phyloP scores from a whole-genome alignment of 495 filamentous ascomycete species.

The Entonaema liquescens region DNA sequence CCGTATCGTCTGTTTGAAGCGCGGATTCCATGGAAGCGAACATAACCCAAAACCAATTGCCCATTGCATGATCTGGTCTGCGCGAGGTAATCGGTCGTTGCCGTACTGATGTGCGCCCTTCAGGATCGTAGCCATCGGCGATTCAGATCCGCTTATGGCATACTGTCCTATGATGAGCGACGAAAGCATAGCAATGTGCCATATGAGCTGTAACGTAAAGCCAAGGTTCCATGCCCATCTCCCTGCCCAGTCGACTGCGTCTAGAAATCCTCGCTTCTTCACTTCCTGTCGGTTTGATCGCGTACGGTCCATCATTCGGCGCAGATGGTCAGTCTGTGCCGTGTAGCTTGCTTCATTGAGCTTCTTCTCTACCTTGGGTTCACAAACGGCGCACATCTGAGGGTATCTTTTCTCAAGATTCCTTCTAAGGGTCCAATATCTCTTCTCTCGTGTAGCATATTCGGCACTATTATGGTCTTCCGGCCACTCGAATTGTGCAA shows the following conservation, averaged over 20 bases:
- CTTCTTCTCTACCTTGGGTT: conserved; percentile 68
- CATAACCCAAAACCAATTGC: conserved; percentile 62
- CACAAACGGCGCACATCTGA: conserved; percentile 81
- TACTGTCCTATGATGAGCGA: conserved; percentile 28
- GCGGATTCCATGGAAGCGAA: conserved; percentile 81
- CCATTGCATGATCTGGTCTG: conserved; percentile 54
- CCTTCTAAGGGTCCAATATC: conserved; percentile 67
- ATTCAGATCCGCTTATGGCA: conserved; percentile 8
- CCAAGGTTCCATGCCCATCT: conserved; percentile 63
- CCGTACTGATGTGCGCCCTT: conserved; percentile 45
- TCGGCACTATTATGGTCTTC: conserved; percentile 71
- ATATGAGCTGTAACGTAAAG: conserved; percentile 60
- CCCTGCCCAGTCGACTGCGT: conserved; percentile 57
- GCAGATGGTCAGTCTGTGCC: conserved; percentile 79
- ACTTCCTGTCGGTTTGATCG: conserved; percentile 55
- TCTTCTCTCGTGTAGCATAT: conserved; percentile 58
- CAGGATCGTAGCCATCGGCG: conserved; percentile 43
- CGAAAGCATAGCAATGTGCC: conserved; percentile 56
- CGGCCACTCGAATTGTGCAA: conserved; percentile 76
- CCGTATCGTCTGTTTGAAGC: conserved; percentile 68
- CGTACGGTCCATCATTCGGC: conserved; percentile 75
- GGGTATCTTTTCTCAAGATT: conserved; percentile 80
- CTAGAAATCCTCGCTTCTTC: conserved; percentile 57
- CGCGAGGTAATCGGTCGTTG: conserved; percentile 35
- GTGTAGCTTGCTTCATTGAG: conserved; percentile 75